Base-by-base conservation (phyloP, 2,329 filamentous ascomycete species). In the Sporothrix luriei region DNA sequence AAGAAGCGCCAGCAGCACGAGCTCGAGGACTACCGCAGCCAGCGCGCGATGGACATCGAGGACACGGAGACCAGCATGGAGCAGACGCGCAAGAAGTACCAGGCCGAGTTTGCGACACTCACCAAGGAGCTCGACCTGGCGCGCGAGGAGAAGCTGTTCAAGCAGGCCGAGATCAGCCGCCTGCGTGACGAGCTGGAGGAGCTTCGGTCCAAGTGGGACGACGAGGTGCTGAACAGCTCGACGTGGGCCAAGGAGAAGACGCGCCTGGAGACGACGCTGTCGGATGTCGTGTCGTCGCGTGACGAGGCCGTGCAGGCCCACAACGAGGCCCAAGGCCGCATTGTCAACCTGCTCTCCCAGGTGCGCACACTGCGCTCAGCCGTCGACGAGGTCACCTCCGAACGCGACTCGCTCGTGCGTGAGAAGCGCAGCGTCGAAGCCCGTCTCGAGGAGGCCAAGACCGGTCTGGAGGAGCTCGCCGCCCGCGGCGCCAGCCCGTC, bases 161-260 rank as follows among this genome's bases (percentile, higher is more conserved):
- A 85, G 86, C 93, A 95, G 74, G 88, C 91, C 48, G 94, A 97
- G 79, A 96, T 94, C 73, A 87, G 90, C 19, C 89, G 93, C 57
- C 85, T 99, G 68, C 90, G 94, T n/a, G 94, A 98, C 78, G 95
- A 99, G 80, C 88, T 98, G 29, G 95, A 99, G 75, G 93, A 97
- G 75, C 85, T 98, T 70, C 89, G 95, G 74, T 93, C 90, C 74
- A 98, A 98, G 81, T 98, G 95, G 94, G 95, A 99, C 76, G 93
- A 98, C 75, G 94, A 99, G 80, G 93, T 98, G 13, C 87, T 98
- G 75, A 98, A 98, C 81, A 97, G 93, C 79, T 97, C 93, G 19
- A 97, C 94, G 0, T 98, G 95, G 94, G 94, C 94, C 14, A 99
- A 99, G 82, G 94, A 99, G 81, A 98, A 98, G 83, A 87, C 93